phyloP scores from a whole-genome alignment of 306 rosid species.

The Glycyrrhiza uralensis region DNA sequence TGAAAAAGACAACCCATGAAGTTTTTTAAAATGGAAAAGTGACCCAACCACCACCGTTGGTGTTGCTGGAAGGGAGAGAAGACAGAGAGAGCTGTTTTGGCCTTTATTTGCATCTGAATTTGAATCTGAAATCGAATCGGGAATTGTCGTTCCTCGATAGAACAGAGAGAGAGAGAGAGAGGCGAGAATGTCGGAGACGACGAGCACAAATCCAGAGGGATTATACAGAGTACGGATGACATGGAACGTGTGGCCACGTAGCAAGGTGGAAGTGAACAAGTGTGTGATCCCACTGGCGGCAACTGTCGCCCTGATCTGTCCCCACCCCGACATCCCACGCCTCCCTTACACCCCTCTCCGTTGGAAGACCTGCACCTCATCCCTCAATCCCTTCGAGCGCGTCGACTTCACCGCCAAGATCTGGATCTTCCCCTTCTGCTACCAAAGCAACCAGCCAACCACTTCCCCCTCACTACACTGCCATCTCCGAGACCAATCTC shows the following conservation, averaged over 20 bases:
- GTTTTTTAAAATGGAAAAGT: too few species aligned
- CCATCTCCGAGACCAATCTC: conserved; percentile 80
- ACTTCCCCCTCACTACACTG: conserved; percentile 79
- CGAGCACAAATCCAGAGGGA: conserved; percentile 87
- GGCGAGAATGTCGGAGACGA: conserved; percentile 72
- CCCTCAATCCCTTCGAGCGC: conserved; percentile 75
- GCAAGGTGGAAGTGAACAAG: conserved; percentile 87
- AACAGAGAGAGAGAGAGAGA: too few species aligned
- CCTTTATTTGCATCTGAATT: too few species aligned
- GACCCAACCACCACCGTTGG: too few species aligned
- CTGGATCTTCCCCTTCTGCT: conserved; percentile 99
- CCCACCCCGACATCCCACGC: conserved; percentile 75
- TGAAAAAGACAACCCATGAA: too few species aligned
- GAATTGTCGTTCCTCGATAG: background rate
- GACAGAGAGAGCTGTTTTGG: background rate
- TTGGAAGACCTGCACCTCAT: conserved; percentile 78
- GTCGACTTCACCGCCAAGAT: conserved; percentile 88
- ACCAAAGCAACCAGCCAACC: conserved; percentile 81
- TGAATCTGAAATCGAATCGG: too few species aligned
- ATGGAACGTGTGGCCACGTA: conserved; percentile 97
- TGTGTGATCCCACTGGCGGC: conserved; percentile 95
- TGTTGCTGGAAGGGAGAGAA: too few species aligned
- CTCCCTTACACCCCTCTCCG: conserved; percentile 89
- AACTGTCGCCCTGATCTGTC: conserved; percentile 66
- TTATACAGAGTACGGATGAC: conserved; percentile 91